Evolutionary conservation across 495 filamentous ascomycete species (phyloP).

Genomic region (Neurospora sp.): DNA sequence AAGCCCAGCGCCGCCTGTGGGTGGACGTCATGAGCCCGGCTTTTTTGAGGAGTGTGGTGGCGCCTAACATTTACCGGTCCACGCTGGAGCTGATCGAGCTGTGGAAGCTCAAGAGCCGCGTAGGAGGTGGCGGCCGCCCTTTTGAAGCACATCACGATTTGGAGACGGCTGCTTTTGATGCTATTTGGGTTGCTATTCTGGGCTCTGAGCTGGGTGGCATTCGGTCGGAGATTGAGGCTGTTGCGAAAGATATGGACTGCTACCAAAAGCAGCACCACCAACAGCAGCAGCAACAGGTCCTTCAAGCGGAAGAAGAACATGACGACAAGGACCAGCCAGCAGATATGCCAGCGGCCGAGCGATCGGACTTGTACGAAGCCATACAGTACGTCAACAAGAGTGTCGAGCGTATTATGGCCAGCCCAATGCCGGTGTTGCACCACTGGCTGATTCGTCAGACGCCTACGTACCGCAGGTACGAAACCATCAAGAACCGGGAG

Average conservation of each 20-base stretch:
- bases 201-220: slow-evolving; percentile 17
- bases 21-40: slow-evolving; percentile 21
- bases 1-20: slow-evolving; percentile 24
- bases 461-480: slow-evolving; percentile 14
- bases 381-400: too few relatives aligned
- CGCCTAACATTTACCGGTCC: slow-evolving; percentile 19
- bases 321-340: too few relatives aligned
- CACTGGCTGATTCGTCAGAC: slow-evolving; percentile 1
- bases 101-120: slow-evolving; percentile 21
- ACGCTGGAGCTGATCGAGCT: slow-evolving; percentile 22
- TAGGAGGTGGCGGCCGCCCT: slow-evolving; percentile 4
- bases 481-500: slow-evolving; percentile 7
- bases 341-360: too few relatives aligned
- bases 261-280: too few relatives aligned
- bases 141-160: slow-evolving; percentile 24
- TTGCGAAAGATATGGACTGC: too few relatives aligned
- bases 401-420: too few relatives aligned
- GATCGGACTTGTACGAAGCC: too few relatives aligned
- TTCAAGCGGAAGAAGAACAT: too few relatives aligned
- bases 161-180: slow-evolving; percentile 24
- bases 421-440: too few relatives aligned
- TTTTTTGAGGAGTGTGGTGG: slow-evolving; percentile 22
- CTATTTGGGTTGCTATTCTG: slow-evolving; percentile 23
- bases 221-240: slow-evolving; percentile 7
- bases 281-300: too few relatives aligned